A percentile compares a stretch with the other conserved stretches of the same genome.
Evolutionary conservation across 1,139 yeast genomes (phyloP).

Genomic region (Suhomyces choctaworum): DNA sequence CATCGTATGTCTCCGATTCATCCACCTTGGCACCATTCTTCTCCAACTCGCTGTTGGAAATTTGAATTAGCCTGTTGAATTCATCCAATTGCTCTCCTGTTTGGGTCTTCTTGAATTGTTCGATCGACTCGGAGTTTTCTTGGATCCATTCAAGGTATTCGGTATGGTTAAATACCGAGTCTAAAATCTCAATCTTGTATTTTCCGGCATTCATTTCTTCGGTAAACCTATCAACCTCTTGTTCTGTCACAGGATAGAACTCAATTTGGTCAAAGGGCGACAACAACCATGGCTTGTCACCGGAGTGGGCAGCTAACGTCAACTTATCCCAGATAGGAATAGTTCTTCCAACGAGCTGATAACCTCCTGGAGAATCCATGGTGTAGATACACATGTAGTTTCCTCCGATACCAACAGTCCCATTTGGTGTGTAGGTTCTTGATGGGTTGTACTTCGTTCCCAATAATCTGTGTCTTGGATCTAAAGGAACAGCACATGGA

Average conservation of each 20-base stretch:
- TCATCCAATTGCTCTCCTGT: constrained; percentile 81
- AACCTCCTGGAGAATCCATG: constrained; percentile 98
- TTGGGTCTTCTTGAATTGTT: constrained; percentile 64
- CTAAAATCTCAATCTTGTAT: constrained; percentile 71
- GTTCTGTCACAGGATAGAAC: constrained; percentile 87
- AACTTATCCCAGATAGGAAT: constrained; percentile 97
- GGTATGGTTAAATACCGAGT: constrained; percentile 79
- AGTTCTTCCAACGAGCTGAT: constrained; percentile 94
- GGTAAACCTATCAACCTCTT: constrained; percentile 67
- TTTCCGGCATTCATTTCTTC: constrained; percentile 81
- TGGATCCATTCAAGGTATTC: constrained; percentile 78
- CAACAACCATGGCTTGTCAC: constrained; percentile 81
- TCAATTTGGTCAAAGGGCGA: constrained; percentile 92
- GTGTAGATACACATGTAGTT: constrained; percentile 98
- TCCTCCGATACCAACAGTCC: constrained; percentile 97
- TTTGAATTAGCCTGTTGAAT: constrained; percentile 78
- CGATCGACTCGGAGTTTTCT: constrained; percentile 70
- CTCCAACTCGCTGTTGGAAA: constrained; percentile 76
- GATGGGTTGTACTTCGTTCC: constrained; percentile 97
- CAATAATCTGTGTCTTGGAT: constrained; percentile 88
- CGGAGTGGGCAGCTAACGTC: constrained; percentile 66
- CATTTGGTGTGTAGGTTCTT: constrained; percentile 93
- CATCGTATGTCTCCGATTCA: constrained; percentile 59
- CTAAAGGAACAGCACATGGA: constrained; percentile 97
- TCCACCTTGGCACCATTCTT: constrained; percentile 41